Percentiles rank a stretch among this genome's conserved stretches.
These are phyloP conservation scores for Whalleya microplaca DNA, from an alignment of 2,329 filamentous ascomycete species.

Conservation along the genomic window DNA sequence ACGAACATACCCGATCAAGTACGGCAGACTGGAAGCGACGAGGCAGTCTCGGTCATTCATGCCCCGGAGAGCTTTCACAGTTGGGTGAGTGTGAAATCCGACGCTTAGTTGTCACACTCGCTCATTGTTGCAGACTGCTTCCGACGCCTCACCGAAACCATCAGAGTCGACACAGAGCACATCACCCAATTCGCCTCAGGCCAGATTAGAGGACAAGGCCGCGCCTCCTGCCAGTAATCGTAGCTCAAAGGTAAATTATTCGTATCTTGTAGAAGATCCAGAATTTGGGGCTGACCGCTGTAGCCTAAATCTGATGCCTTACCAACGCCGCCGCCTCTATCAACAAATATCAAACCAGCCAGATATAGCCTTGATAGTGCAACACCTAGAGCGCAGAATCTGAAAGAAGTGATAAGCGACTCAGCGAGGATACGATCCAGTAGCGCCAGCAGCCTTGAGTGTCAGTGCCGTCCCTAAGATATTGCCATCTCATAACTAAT, in stretches of 20 bases:
- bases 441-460: constrained; percentile 76
- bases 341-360: constrained; percentile 71
- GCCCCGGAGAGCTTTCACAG: constrained; percentile 80
- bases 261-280: neutral
- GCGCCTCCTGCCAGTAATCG: constrained; percentile 41
- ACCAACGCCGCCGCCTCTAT: constrained; percentile 71
- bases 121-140: constrained; percentile 46
- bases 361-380: constrained; percentile 69
- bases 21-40: constrained; percentile 68
- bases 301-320: constrained; percentile 43
- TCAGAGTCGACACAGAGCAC: constrained; percentile 41
- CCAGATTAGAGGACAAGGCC: constrained; percentile 41
- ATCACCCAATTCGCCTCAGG: constrained; percentile 41
- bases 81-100: constrained; percentile 62
- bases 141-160: constrained; percentile 42
- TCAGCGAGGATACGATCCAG: constrained; percentile 63
- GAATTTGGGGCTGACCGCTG: constrained; percentile 13
- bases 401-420: constrained; percentile 69
- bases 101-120: neutral
- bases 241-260: constrained; percentile 41
- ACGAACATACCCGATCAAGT: constrained; percentile 62
- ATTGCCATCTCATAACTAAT: constrained; percentile 30
- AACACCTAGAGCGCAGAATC: constrained; percentile 82
- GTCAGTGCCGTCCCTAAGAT: constrained; percentile 50
- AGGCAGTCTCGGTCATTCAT: constrained; percentile 89